Base-by-base conservation (phyloP, 495 filamentous ascomycete species). In the Bombardia bombarda region DNA sequence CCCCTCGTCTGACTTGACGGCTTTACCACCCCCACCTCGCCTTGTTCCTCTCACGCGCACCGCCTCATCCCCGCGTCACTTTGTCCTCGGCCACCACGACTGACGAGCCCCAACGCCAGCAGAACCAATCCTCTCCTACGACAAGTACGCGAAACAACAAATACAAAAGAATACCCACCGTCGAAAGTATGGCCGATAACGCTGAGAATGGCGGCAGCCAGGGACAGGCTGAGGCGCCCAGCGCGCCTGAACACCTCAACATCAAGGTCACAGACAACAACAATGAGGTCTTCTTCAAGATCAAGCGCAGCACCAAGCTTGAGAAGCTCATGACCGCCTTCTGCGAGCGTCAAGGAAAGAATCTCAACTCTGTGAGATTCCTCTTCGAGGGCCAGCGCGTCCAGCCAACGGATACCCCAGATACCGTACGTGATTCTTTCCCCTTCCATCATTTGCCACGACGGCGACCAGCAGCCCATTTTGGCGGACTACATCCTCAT, bases 251-350 rank as follows among this genome's bases (percentile, higher is more conserved):
- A 64, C 93, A 99, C 63, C 73, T 99, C 7, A 99, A 99, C 64
- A 97, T 99, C 74, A 99, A 99, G 60, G 93, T 99, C n/a, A 97
- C 93, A 0, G 93, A 99, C 52, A 95, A 95, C 69, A 95, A 99
- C 71, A 99, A 99, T 56, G 93, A 99, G 54, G 93, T 99, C 50
- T 99, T 99, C 67, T 99, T 99, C 75, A 99, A 99, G 74, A 99
- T 99, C 67, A 99, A 99, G 80, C 84, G 90, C 4, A 88, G 84
- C 4, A 99, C 93, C 1, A 82, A 84, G 55, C 79, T 99, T 22
- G 90, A 93, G 69, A 99, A 99, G 73, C 68, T 99, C 30, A 99
- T 99, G 93, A 87, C 90, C 47, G 93, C 93, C 14, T 99, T 97
- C 66, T 99, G 93, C 61, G 93, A 97, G 47, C 80, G 93, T 2